Evolutionary conservation across 2,329 filamentous ascomycete genomes (phyloP).

Genomic region (Mollisiaceae sp.): DNA sequence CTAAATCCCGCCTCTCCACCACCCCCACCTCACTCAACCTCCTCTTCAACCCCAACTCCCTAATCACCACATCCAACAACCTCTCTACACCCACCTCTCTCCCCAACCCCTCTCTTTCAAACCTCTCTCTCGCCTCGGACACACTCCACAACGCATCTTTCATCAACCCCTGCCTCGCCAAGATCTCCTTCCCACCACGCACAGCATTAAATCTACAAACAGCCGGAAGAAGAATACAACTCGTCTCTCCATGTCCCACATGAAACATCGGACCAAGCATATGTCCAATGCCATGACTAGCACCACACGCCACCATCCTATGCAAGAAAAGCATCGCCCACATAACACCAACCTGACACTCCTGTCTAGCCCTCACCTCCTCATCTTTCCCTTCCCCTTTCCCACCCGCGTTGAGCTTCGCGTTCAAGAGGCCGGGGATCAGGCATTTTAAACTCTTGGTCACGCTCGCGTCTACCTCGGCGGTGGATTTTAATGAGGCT

Average conservation of each 20-base stretch:
- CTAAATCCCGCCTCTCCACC: conserved; percentile 51
- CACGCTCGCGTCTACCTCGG: conserved; percentile 5
- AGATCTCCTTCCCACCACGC: neutral
- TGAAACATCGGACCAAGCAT: conserved; percentile 6
- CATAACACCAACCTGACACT: conserved; percentile 7
- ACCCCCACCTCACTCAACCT: conserved; percentile 54
- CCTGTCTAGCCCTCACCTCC: neutral
- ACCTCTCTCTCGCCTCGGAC: conserved; percentile 47
- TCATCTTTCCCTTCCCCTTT: neutral
- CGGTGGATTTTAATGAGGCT: neutral
- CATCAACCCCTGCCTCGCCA: conserved; percentile 41
- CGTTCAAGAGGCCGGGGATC: conserved; percentile 7
- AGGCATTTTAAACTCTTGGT: neutral
- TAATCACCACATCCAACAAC: conserved; percentile 47
- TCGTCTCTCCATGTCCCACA: conserved; percentile 42
- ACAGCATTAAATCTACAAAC: conserved; percentile 59
- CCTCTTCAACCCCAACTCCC: conserved; percentile 46
- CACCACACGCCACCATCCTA: conserved; percentile 6
- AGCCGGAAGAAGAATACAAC: conserved; percentile 56
- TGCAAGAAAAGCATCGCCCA: conserved; percentile 10
- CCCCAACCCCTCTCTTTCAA: neutral
- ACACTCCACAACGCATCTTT: conserved; percentile 52
- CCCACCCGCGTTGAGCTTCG: neutral
- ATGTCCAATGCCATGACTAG: conserved; percentile 10
- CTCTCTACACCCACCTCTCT: conserved; percentile 48